Evolutionary conservation across 768 basidiomycete genomes (phyloP), one percentile per base, ranked within the genome.

Genomic region (Lactifluus hygrophoroides): DNA sequence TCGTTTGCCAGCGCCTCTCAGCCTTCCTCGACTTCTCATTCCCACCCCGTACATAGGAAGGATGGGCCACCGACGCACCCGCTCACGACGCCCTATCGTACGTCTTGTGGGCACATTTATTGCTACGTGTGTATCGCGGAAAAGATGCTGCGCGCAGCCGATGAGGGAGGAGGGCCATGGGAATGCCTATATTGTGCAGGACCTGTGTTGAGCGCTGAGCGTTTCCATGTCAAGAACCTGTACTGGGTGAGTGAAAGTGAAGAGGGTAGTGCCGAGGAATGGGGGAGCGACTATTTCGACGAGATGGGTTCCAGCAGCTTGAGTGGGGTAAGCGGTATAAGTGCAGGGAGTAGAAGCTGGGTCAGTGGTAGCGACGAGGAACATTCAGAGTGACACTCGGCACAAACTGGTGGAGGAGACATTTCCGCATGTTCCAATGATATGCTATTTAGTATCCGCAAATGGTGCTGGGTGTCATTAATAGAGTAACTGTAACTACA

Each of bases 91-190:
- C 86, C 94, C 0, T 97, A 95, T 68, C 72, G 86, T 50, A 84
- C 92, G 34, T 84, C 85, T 30, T 94, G 90, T 61, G 86, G 83
- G 7, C 92, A 96, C 68, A 69, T 81, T 14, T 99, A 94, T 73
- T 98, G 96, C 72, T 99, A 97, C 70, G 85, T 87, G 65, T 99
- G 96, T 71, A 77, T 98, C 42, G 81, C 90, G 14, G 88, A 90
- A 67, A 83, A 84, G 60, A 80, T 97, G 75, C 78, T 90, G 66
- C 83, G 80, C 35, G 79, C 79, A 5, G 83, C 81, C 4, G 86
- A 87, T 59, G 89, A 87, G 35, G 81, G 75, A 23, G 78, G 77
- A 72, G 78, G 34, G 67, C 73, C 50, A 77, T 95, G 94, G 94
- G 82, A 84, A 61, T 97, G 94, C 72, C 69, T 95, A 55, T 77